Evolutionary conservation across 2,329 filamentous ascomycete species (phyloP), one percentile per base, ranked within the genome.

Genomic region (Claviceps lovelessii): DNA sequence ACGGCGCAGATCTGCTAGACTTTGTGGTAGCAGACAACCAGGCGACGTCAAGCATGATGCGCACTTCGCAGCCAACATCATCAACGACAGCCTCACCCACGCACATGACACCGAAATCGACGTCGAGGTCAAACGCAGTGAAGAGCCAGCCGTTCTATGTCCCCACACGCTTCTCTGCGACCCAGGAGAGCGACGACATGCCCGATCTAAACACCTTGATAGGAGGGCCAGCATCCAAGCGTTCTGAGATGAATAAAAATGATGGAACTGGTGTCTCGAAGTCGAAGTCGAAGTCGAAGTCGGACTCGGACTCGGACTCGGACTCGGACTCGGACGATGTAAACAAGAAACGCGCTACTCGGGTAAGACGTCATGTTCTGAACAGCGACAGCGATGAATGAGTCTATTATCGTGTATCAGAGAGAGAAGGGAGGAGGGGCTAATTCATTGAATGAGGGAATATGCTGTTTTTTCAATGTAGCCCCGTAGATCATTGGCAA

Each of bases 11-110:
- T 58, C 64, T 81, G 15, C 55, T 79, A 60, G 70, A 81, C 69
- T 77, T 87, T 67, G 63, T 87, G 61, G 72, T 83, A 62, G 65
- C 71, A 59, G 66, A 81, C 66, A 66, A 82, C 56, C 63, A 65
- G 41, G 57, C 67, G 5, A 62, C 63, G 0, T 73, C 71, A 1
- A 72, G 72, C 58, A 65, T 66, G 59, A 65, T 66, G 60, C 63
- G 58, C 35, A 63, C 67, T 15, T 67, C 64, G 6, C 58, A 59
- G 35, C 62, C 62, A 15, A 64, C 67, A n/a, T 63, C 65, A 33
- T 59, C 65, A 10, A 58, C 59, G 3, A 60, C 60, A 15, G 55
- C 45, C 23, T 28, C 58, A 0, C 53, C 56, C 11, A 57, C 57
- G 29, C 61, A 61, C 50, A 60, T 41, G 41, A 61, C 57, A 5